Conservation (phyloP, 2,329 filamentous ascomycete genomes). For the Cladosporium sp. region DNA sequence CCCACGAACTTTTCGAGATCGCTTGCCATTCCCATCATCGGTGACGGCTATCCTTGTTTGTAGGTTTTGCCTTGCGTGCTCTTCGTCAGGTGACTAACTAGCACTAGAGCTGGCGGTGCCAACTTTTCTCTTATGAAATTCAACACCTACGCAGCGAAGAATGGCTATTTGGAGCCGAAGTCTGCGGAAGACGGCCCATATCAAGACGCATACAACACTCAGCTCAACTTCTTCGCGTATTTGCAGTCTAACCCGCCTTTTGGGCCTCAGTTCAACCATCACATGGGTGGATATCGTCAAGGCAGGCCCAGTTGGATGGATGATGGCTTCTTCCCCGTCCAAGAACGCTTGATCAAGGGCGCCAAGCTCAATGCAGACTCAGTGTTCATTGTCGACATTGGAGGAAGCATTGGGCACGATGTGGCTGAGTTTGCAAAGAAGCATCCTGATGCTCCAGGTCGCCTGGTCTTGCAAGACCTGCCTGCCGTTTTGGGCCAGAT, state of each 20-base stretch:
- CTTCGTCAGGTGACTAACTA: background rate
- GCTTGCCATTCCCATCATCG: slow-evolving; percentile 5
- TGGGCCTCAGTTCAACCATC: slow-evolving; percentile 7
- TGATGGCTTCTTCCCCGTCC: slow-evolving; percentile 13
- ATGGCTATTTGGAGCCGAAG: background rate
- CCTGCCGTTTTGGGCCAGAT: slow-evolving; percentile 7
- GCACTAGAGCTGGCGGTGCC: background rate
- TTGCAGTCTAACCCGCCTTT: slow-evolving; percentile 1
- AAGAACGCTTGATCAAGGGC: slow-evolving; percentile 9
- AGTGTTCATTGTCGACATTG: slow-evolving; percentile 14
- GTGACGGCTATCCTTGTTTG: slow-evolving; percentile 4
- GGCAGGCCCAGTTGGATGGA: slow-evolving; percentile 12
- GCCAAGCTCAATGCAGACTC: background rate
- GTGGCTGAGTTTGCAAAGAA: slow-evolving; percentile 16
- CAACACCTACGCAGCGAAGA: slow-evolving; percentile 4
- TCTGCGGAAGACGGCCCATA: slow-evolving; percentile 3
- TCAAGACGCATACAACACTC: slow-evolving; percentile 7
- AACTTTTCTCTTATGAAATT: slow-evolving; percentile 1
- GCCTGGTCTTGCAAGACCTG: slow-evolving; percentile 27
- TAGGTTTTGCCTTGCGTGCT: background rate
- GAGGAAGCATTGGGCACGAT: slow-evolving; percentile 16
- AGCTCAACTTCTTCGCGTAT: slow-evolving; percentile 11
- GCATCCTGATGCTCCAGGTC: slow-evolving; percentile 16
- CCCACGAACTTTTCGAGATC: slow-evolving; percentile 8
- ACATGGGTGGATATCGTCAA: slow-evolving; percentile 13